phyloP scores from a whole-genome alignment of 495 filamentous ascomycete genomes.

The Aspergillus conjunctus region DNA sequence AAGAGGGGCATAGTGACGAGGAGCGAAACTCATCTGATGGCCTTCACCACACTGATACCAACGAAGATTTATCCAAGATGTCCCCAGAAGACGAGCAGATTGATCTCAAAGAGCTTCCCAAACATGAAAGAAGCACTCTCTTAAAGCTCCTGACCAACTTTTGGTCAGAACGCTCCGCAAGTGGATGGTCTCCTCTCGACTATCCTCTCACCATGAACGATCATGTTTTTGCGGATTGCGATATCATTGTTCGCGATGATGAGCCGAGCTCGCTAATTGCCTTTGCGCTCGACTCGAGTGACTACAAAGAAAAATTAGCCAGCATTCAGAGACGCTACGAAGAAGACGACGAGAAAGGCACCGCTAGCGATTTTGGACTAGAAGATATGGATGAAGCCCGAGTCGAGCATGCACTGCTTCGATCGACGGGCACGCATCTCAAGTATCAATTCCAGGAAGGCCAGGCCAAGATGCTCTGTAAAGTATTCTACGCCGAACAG shows the following conservation, averaged over 20 bases:
- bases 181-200: constrained; percentile 91
- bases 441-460: constrained; percentile 94
- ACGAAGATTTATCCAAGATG: constrained; percentile 64
- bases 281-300: constrained; percentile 80
- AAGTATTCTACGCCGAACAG: constrained; percentile 96
- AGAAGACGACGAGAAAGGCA: constrained; percentile 34
- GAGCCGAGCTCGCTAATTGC: constrained; percentile 96
- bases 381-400: constrained; percentile 54
- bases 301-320: constrained; percentile 79
- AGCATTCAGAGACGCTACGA: constrained; percentile 65
- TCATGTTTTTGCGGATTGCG: constrained; percentile 96
- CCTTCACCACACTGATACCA: constrained; percentile 64
- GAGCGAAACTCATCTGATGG: constrained; percentile 67
- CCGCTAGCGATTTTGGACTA: constrained; percentile 25
- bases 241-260: constrained; percentile 95
- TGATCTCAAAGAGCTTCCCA: constrained; percentile 75
- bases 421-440: constrained; percentile 84
- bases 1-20: constrained; percentile 63
- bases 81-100: constrained; percentile 57
- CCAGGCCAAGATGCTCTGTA: constrained; percentile 91
- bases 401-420: constrained; percentile 74
- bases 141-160: constrained; percentile 96
- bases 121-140: constrained; percentile 86
- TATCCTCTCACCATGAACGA: constrained; percentile 87
- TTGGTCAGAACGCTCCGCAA: constrained; percentile 96